These are phyloP conservation scores for Geotrichum bryndzae DNA, from an alignment of 1,139 yeast genomes.

Conservation along the genomic window DNA sequence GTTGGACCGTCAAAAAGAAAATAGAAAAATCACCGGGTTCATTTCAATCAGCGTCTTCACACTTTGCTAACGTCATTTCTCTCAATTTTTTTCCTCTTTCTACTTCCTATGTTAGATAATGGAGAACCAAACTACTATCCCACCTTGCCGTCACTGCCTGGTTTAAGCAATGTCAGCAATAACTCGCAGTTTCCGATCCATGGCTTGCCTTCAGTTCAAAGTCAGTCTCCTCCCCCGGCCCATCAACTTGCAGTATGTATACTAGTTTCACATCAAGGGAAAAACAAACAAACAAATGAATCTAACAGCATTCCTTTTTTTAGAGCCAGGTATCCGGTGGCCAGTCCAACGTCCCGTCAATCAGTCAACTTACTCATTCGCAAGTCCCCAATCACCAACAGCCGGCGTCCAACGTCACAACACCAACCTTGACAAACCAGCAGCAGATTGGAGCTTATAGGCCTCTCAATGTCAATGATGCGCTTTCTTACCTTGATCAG, in stretches of 20 bases:
- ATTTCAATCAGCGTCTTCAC: not conserved
- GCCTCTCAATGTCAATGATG: conserved; percentile 93
- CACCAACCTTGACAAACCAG: conserved; percentile 23
- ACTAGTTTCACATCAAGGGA: not conserved
- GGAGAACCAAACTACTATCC: conserved; percentile 37
- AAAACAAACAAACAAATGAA: not conserved
- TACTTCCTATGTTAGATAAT: conserved; percentile 1
- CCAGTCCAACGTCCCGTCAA: conserved; percentile 16
- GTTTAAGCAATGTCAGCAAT: conserved; percentile 5
- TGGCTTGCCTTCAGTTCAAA: conserved; percentile 24
- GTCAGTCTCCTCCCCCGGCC: conserved; percentile 22
- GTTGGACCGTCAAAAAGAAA: not conserved
- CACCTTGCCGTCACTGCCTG: conserved; percentile 52
- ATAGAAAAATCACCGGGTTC: not conserved
- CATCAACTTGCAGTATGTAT: conserved; percentile 1
- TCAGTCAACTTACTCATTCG: conserved; percentile 7
- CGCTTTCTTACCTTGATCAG: conserved; percentile 88
- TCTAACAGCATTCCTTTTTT: not conserved
- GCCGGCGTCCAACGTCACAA: conserved; percentile 12
- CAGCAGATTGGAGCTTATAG: conserved; percentile 45
- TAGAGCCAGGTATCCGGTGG: conserved; percentile 7
- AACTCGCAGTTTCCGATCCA: conserved; percentile 11
- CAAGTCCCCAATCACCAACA: conserved; percentile 13
- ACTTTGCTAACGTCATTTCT: not conserved
- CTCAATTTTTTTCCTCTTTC: not conserved